Base-by-base conservation (phyloP, 2,329 filamentous ascomycete species). In the Botrytis pseudocinerea region DNA sequence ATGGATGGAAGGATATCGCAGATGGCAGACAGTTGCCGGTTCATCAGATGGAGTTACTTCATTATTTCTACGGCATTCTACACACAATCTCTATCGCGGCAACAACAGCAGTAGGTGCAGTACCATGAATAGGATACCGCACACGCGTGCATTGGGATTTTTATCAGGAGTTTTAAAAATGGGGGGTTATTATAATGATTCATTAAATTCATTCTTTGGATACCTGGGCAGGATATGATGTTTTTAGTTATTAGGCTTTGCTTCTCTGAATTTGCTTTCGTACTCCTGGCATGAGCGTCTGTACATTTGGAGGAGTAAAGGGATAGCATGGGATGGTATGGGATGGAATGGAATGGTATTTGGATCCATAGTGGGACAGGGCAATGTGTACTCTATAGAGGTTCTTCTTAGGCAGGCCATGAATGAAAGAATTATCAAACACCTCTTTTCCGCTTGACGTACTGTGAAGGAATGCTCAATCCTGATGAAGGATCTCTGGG, bases 141-240 rank as follows among this genome's bases (percentile, higher is more conserved):
- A 54, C 59, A 40, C 59, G 44, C 59, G 59, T 32, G 59, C 32
- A 71, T 71, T 42, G 59, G 59, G 44, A 25, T 40, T 51, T 70
- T 71, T 18, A 69, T 69, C n/a, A 42, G 65, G 65, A 69, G 65
- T 69, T 44, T 42, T n/a, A 57, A 69, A 69, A 69, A 69, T 32
- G 38, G 63, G 65, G 35, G 65, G 65, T 20, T 57, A 69, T 57
- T 42, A 69, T 68, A 68, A 42, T 68, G 48, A 25, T 42, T 57
- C 14, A 54, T 57, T 68, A n/a, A 32, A 42, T 69, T 69, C 48
- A 42, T 69, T 69, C 51, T 4, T 69, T 57, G 48, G n/a, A 42
- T 32, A 69, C 48, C 22, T 57, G 22, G 18, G 10, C 65, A 57
- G n/a, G n/a, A 44, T 42, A 69, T 57, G 48, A 42, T 28, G 8